These are phyloP conservation scores for Roridomyces roridus DNA, from an alignment of 768 basidiomycete genomes.

Conservation along the genomic window DNA sequence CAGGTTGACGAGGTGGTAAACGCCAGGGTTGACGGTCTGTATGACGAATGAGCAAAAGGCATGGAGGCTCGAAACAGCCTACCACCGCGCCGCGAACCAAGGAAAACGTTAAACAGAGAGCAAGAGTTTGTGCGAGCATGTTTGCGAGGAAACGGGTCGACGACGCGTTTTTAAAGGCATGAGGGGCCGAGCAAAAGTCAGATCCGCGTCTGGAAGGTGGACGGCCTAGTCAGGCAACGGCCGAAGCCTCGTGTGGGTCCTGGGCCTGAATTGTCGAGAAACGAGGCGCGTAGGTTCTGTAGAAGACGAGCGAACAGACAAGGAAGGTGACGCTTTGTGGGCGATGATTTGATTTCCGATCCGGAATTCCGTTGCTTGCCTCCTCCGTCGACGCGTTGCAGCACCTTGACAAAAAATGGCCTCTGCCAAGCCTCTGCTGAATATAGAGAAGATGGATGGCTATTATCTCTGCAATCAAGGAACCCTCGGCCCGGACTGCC, in stretches of 20 bases:
- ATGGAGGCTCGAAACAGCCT: background rate
- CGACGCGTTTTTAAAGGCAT: too few species aligned
- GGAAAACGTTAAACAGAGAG: background rate
- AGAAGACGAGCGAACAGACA: too few species aligned
- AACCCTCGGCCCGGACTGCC: constrained; percentile 14
- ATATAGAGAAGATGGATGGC: too few species aligned
- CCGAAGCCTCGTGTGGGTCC: constrained; percentile 16
- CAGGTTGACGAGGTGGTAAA: constrained; percentile 19
- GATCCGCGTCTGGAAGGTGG: constrained; percentile 4
- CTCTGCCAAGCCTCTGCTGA: too few species aligned
- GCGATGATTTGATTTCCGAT: too few species aligned
- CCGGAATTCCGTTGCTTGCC: too few species aligned
- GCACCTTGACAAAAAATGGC: too few species aligned
- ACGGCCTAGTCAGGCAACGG: background rate
- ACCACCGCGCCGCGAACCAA: constrained; percentile 15
- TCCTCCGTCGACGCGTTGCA: too few species aligned
- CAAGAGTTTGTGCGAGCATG: constrained; percentile 9
- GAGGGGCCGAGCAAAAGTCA: constrained; percentile 10
- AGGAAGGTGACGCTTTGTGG: too few species aligned
- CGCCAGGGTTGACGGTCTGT: constrained; percentile 15
- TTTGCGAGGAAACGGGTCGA: background rate
- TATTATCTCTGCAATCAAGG: background rate
- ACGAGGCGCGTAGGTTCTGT: constrained; percentile 6
- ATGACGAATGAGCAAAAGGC: background rate
- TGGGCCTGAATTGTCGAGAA: constrained; percentile 10